Evolutionary conservation across 306 rosid species (phyloP), one percentile per base, ranked within the genome.

Genomic region (Pterocarpus macrocarpus): DNA sequence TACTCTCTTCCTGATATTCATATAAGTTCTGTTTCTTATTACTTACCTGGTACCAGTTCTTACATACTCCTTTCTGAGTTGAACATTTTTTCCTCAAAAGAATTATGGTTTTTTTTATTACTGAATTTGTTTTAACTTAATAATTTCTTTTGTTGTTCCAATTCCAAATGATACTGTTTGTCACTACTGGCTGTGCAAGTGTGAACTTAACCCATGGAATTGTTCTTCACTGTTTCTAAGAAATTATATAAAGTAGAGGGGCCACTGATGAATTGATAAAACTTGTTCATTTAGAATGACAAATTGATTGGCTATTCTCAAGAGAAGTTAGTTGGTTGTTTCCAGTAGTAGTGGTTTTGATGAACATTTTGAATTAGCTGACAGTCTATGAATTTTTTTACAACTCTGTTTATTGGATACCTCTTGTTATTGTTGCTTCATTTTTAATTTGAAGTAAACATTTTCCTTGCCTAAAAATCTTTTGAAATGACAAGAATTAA

Each of bases 361-460:
- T 39, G 9, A 68, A 22, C 69, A 59, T 32, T 78, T 8, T 53
- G 57, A 71, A 77, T 16, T 50, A 32, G 43, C 44, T 17, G 32
- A 14, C 43, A 33, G 41, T 47, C 9, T 30, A 50, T 49, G 43
- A 11, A 8, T 35, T 66, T 53, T 3, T 36, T 22, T 22, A 22
- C 28, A 22, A 22, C 28, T 22, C 28, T 22, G 28, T 22, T 17
- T 2, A 17, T 6, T 74, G 66, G 58, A 56, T 44, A 77, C 12
- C 61, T 80, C 56, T 50, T 59, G 64, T 36, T 64, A 55, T 36
- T 47, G 75, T 81, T 78, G 86, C 71, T 44, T 80, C 68, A 77
- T 73, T 64, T 22, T 22, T 22, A 22, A 22, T 22, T 22, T 22
- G 28, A 22, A 22, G 28, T 22, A 0, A 22, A 22, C 28, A 22